Evolutionary conservation across 2,329 filamentous ascomycete genomes (phyloP).

Genomic region (Fusarium brevicatenulatum): DNA sequence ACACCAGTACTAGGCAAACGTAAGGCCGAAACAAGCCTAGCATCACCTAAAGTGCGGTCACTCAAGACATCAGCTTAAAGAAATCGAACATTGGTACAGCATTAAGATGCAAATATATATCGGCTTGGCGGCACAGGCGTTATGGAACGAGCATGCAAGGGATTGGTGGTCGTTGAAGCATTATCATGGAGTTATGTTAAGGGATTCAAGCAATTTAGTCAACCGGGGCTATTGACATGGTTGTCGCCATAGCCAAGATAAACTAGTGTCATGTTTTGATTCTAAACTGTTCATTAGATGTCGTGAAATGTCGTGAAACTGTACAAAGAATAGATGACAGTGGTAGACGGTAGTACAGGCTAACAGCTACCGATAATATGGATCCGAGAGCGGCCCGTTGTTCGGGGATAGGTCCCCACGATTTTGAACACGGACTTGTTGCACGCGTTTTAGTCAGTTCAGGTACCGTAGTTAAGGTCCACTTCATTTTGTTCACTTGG

Average conservation of each 20-base stretch:
- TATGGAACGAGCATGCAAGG: constrained; percentile 29
- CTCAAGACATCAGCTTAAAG: constrained; percentile 49
- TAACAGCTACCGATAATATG: constrained; percentile 20
- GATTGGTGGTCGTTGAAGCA: constrained; percentile 24
- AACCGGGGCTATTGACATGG: neutral
- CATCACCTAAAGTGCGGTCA: constrained; percentile 51
- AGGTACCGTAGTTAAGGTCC: constrained; percentile 1
- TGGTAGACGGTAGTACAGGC: neutral
- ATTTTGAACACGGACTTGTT: constrained; percentile 17
- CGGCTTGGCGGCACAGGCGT: constrained; percentile 28
- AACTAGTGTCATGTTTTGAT: neutral
- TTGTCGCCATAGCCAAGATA: neutral
- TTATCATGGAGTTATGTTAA: constrained; percentile 29
- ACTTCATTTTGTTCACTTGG: constrained; percentile 18
- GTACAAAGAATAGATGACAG: neutral
- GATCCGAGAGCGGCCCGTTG: constrained; percentile 37
- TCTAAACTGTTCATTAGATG: neutral
- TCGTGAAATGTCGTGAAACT: neutral
- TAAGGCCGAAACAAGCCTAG: constrained; percentile 72
- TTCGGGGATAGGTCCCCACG: constrained; percentile 28
- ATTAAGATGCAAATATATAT: constrained; percentile 2
- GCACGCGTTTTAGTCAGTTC: neutral
- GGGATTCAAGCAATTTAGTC: constrained; percentile 11
- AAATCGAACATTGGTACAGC: neutral
- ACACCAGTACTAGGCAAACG: constrained; percentile 74